phyloP scores from a whole-genome alignment of 2,329 filamentous ascomycete genomes.

The Claviceps fusiformis region DNA sequence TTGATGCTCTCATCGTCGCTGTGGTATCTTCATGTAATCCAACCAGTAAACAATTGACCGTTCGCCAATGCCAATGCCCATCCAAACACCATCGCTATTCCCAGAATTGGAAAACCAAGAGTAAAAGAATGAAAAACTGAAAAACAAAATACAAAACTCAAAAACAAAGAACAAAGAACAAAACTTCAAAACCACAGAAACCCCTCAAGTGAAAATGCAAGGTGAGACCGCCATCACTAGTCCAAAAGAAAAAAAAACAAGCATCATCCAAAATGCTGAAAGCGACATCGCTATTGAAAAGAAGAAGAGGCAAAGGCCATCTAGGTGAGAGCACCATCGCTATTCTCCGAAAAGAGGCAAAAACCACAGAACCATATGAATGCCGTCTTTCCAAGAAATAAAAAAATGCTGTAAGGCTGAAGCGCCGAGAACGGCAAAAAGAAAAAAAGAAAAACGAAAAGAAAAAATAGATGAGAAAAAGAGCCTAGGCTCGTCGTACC shows the following conservation, averaged over 20 bases:
- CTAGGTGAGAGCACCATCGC: neutral
- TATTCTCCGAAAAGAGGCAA: neutral
- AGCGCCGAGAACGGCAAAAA: no score
- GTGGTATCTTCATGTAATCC: conserved; percentile 1
- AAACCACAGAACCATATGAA: neutral
- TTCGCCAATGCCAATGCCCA: neutral
- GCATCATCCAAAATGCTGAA: neutral
- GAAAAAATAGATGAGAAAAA: neutral
- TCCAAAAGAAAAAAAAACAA: neutral
- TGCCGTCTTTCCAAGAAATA: neutral
- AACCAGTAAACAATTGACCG: neutral
- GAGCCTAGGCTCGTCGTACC: conserved; percentile 2
- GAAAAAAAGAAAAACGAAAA: neutral
- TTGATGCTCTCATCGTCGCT: neutral
- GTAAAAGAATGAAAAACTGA: no score
- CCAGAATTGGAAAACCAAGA: neutral
- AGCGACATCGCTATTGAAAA: neutral
- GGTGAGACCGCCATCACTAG: neutral
- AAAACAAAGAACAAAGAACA: no score
- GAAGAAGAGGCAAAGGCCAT: neutral
- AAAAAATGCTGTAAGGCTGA: neutral
- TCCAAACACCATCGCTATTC: conserved; percentile 3
- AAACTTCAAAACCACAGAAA: neutral
- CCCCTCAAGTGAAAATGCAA: neutral
- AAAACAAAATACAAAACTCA: neutral